Conservation (phyloP, 2,329 filamentous ascomycete species). For the Colletotrichum melonis region DNA sequence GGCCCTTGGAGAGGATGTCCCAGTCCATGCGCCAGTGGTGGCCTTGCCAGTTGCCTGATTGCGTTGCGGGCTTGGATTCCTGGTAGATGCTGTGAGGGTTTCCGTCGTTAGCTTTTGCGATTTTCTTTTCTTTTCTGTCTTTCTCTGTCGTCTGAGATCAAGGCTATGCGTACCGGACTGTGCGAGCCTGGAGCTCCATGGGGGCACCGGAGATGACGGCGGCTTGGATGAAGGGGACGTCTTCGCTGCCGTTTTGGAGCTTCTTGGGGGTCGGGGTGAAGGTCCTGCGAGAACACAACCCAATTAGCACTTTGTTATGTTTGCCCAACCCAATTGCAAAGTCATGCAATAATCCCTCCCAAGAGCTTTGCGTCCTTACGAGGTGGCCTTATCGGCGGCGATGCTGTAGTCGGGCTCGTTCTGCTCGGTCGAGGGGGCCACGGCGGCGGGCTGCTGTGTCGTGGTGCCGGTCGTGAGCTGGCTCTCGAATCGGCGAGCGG, state of each 20-base stretch:
- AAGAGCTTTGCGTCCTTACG: conserved; percentile 63
- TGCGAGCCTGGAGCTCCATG: conserved; percentile 91
- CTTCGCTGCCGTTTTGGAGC: conserved; percentile 92
- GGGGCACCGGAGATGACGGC: conserved; percentile 92
- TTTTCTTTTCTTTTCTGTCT: background rate
- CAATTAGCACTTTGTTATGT: conserved; percentile 18
- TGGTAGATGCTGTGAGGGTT: conserved; percentile 84
- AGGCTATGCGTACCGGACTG: conserved; percentile 78
- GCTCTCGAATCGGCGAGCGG: conserved; percentile 67
- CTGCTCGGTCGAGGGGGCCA: conserved; percentile 52
- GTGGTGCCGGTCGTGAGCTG: conserved; percentile 56
- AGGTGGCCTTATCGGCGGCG: conserved; percentile 87
- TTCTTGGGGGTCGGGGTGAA: conserved; percentile 92
- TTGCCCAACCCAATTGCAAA: no score
- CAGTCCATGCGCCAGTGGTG: conserved; percentile 98
- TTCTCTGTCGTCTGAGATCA: background rate
- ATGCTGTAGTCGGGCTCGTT: conserved; percentile 87
- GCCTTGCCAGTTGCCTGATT: conserved; percentile 88
- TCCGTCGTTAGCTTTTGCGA: background rate
- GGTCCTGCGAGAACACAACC: conserved; percentile 64
- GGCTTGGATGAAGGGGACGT: conserved; percentile 78
- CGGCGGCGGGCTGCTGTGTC: conserved; percentile 41
- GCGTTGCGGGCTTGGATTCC: conserved; percentile 92
- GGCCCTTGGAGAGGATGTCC: conserved; percentile 91
- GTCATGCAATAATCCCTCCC: no score